Evolutionary conservation across 305 asterid genomes (phyloP).

Genomic region (Withania somnifera): DNA sequence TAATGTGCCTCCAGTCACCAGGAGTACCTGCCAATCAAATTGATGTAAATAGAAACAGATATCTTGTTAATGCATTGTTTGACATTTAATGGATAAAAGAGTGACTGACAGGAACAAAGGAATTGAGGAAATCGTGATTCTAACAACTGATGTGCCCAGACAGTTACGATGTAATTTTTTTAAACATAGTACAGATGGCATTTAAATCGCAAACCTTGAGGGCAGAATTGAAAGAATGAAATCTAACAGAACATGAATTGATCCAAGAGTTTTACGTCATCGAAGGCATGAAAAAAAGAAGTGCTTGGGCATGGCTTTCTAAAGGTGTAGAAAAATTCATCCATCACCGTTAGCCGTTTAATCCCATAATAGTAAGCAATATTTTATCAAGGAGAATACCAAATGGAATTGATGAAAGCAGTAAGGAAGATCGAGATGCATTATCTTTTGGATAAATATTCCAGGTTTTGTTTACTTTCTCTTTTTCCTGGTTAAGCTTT

Average conservation of each 20-base stretch:
- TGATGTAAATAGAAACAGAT: background rate
- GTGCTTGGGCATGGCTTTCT: background rate
- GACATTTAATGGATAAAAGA: background rate
- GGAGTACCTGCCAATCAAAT: conserved; percentile 66
- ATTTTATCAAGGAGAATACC: background rate
- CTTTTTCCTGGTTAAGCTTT: background rate
- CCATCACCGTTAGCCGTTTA: background rate
- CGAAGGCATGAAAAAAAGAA: background rate
- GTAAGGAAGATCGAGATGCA: background rate
- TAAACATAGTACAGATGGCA: background rate
- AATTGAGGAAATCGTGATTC: background rate
- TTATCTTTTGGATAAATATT: background rate
- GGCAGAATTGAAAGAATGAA: background rate
- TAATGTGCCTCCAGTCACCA: conserved; percentile 98
- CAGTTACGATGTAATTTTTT: background rate
- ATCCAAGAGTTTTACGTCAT: background rate
- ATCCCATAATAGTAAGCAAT: background rate
- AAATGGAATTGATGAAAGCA: background rate
- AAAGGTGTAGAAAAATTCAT: background rate
- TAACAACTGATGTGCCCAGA: background rate
- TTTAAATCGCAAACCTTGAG: background rate
- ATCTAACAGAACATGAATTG: background rate
- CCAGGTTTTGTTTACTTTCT: background rate
- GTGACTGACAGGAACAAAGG: background rate
- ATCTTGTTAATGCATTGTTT: background rate